Evolutionary conservation across 2,329 filamentous ascomycete genomes (phyloP), one percentile per base, ranked within the genome.

Genomic region (Sarocladium strictum): DNA sequence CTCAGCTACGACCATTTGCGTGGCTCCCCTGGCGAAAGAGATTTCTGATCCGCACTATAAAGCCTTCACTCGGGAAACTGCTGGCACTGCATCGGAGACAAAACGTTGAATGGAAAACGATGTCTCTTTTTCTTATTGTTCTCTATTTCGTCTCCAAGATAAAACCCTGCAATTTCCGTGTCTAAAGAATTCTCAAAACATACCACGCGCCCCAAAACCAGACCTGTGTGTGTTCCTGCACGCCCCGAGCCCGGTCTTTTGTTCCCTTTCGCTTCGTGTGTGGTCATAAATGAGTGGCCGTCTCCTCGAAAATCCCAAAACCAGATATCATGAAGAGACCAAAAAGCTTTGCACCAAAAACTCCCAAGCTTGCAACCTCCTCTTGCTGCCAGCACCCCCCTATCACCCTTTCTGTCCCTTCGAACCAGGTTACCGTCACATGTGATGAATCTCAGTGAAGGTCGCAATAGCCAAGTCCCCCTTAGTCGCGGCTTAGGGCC

Each of bases 401-500:
- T 21, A 3, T 21, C 11, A 21, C 9, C 17, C 17, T 11, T n/a
- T 23, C 10, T 35, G 3, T 3, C 40, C 21, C 11, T 17, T 3
- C 29, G 43, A 3, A 17, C 24, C 43, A 49, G 5, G n/a, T 29
- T n/a, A 32, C 21, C 26, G 17, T 10, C 23, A 32, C 5, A 11
- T 24, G n/a, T 45, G 10, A 10, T 23, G n/a, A n/a, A n/a, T n/a
- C n/a, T n/a, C 27, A 11, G 27, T 3, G 23, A 21, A 11, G 29
- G 23, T 51, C n/a, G 15, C 21, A 23, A 6, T 27, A 15, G 27
- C 33, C 6, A 15, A 15, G 2, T 17, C 38, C 32, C 10, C 4
- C 10, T 35, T 51, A 32, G 10, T 51, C 47, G 53, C 58, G 62
- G 57, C 57, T 60, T 60, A 71, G 62, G 56, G 68, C 61, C 65